phyloP scores from a whole-genome alignment of 768 basidiomycete species.

The Macrolepiota albuminosa region DNA sequence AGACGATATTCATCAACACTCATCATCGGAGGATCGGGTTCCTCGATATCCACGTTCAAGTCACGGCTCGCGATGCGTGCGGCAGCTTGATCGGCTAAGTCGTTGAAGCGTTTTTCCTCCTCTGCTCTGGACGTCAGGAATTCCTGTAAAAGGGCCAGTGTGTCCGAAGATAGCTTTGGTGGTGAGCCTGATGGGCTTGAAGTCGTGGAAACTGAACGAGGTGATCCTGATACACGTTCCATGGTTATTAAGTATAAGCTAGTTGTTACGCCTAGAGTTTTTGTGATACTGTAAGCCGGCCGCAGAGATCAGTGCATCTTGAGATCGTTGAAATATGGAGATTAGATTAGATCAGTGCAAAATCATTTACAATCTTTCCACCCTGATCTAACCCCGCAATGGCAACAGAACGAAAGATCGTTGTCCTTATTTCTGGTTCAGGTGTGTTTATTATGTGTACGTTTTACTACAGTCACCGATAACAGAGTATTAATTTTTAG shows the following conservation, averaged over 20 bases:
- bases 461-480: background rate
- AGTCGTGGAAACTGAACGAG: slow-evolving; percentile 17
- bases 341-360: slow-evolving; percentile 1
- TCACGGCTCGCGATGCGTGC: slow-evolving; percentile 29
- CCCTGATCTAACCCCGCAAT: slow-evolving; percentile 1
- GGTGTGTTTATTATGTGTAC: slow-evolving; percentile 28
- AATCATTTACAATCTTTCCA: slow-evolving; percentile 1
- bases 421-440: slow-evolving; percentile 51
- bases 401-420: slow-evolving; percentile 27
- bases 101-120: slow-evolving; percentile 37
- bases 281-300: background rate
- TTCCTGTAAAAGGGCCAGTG: slow-evolving; percentile 35
- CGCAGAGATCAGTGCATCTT: background rate
- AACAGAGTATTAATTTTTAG: slow-evolving; percentile 35
- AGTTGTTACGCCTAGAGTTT: background rate
- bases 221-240: slow-evolving; percentile 21
- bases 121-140: slow-evolving; percentile 37
- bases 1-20: slow-evolving; percentile 38
- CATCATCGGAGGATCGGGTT: slow-evolving; percentile 31
- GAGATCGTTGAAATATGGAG: background rate
- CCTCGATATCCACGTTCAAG: slow-evolving; percentile 18
- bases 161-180: slow-evolving; percentile 29
- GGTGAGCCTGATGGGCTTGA: slow-evolving; percentile 30
- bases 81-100: slow-evolving; percentile 32
- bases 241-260: background rate